Evolutionary conservation across 306 rosid species (phyloP), one percentile per base, ranked within the genome.

Genomic region (Pyrus communis): DNA sequence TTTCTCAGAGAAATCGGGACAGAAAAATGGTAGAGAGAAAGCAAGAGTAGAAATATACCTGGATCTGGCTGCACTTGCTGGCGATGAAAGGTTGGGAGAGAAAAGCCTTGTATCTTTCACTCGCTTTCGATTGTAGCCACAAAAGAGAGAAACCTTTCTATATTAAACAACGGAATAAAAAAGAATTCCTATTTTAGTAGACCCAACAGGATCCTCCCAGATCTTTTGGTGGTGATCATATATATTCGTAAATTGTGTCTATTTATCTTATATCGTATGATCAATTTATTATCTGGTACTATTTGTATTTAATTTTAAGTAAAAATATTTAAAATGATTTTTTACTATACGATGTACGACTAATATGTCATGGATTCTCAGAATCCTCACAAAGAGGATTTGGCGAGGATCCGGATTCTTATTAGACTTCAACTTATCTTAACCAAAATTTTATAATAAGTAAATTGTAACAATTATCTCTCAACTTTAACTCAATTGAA

Each of bases 181-280:
- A 1, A 38, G 10, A 38, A 38, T 7, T 38, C 42, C 42, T 38
- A 38, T 7, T 38, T 38, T 38, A 38, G 7, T 38, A 38, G 42
- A 38, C 42, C 42, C 40, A 35, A 35, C 40, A 35, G 9, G 40
- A 38, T 38, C 42, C 9, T 38, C 9, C 10, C 42, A 0, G 10
- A 38, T 35, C 40, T 35, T 35, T 35, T 7, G 42, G 9, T 1
- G 9, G 0, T 2, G 10, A 35, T 35, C 0, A 35, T 0, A 0
- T 2, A 0, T 2, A 7, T 35, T 35, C 40, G 2, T 35, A 38
- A 38, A 7, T 7, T 0, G 0, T 38, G 10, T 7, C 0, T 0
- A 0, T 7, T 38, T 0, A 38, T 7, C 0, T 0, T 38, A 38
- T 2, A 7, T 38, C 0, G 2, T 38, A 0, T 2, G 0, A 7